phyloP scores from a whole-genome alignment of 257 asterid species.

The Solanum bulbocastanum region DNA sequence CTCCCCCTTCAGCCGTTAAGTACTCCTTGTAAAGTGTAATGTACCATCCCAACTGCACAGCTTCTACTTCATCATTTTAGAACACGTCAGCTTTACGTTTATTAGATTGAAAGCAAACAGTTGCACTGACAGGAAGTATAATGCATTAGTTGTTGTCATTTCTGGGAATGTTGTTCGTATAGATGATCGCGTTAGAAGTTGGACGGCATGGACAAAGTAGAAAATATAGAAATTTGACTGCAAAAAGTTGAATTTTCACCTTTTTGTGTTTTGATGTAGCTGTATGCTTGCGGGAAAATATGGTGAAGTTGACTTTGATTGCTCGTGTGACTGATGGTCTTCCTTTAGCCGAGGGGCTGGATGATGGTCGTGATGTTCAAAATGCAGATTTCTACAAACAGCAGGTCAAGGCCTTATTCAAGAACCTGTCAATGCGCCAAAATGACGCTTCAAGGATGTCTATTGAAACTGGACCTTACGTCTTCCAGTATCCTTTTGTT shows the following conservation, averaged over 20 bases:
- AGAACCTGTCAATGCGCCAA: slow-evolving; percentile 79
- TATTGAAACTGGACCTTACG: slow-evolving; percentile 77
- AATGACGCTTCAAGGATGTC: slow-evolving; percentile 95
- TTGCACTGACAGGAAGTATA: neutral
- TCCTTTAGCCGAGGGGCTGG: slow-evolving; percentile 87
- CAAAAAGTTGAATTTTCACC: neutral
- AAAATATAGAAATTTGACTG: neutral
- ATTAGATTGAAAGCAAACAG: neutral
- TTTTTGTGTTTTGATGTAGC: neutral
- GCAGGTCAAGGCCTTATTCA: slow-evolving; percentile 80
- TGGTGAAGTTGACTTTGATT: slow-evolving; percentile 94
- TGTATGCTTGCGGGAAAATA: slow-evolving; percentile 21
- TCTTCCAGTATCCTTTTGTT: slow-evolving; percentile 82
- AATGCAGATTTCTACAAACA: slow-evolving; percentile 81
- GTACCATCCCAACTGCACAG: neutral
- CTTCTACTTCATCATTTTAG: neutral
- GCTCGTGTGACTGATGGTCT: slow-evolving; percentile 99
- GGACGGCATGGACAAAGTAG: neutral
- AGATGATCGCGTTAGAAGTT: neutral
- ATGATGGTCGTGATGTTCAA: slow-evolving; percentile 86
- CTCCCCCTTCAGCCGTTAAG: neutral
- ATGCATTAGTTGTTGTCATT: neutral
- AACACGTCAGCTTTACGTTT: neutral
- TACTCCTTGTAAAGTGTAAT: neutral
- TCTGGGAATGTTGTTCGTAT: neutral